Evolutionary conservation across 2,329 filamentous ascomycete species (phyloP), one percentile per base, ranked within the genome.

Genomic region (Cercospora sesami): DNA sequence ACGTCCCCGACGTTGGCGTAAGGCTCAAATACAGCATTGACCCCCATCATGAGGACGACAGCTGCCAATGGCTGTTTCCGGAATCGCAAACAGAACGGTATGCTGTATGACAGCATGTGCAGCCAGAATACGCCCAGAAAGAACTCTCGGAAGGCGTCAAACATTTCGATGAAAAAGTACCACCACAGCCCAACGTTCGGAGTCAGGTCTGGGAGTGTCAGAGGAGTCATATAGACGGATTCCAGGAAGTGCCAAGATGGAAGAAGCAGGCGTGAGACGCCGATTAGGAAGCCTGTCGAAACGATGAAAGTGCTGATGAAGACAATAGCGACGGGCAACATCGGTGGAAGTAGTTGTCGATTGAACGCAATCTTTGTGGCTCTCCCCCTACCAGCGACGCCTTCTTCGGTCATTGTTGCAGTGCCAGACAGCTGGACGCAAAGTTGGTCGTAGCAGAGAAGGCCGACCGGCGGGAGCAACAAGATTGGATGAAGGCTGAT

Each of bases 151-250:
- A 99, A 99, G 0, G 94, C 94, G 81, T 99, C 95, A 79, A 99
- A 99, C 89, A 99, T 99, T 78, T 99, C 94, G 73, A 96, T 96
- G 78, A 99, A 98, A 82, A 99, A 99, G 81, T 99, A 99, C 95
- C 95, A 99, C 95, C 95, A 99, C 1, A 99, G 85, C 1, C 95
- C 95, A 31, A 96, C 91, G 73, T 98, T 99, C 12, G 95, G 95
- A 0, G 94, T 96, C 48, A 99, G 85, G 77, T 99, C 95, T 8
- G 93, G 92, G 2, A 99, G 86, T 0, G 95, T 89, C 42, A 99
- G 86, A 74, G 97, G 94, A 58, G 96, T 92, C 73, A 94, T 93
- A 80, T 99, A 99, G 0, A 95, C 97, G 21, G 93, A 93, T 7
- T 86, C 81, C 21, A 98, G 80, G 76, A 98, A 99, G 70, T 94